Base-by-base conservation (phyloP, 2,329 filamentous ascomycete genomes). In the Aspergillus sergii region DNA sequence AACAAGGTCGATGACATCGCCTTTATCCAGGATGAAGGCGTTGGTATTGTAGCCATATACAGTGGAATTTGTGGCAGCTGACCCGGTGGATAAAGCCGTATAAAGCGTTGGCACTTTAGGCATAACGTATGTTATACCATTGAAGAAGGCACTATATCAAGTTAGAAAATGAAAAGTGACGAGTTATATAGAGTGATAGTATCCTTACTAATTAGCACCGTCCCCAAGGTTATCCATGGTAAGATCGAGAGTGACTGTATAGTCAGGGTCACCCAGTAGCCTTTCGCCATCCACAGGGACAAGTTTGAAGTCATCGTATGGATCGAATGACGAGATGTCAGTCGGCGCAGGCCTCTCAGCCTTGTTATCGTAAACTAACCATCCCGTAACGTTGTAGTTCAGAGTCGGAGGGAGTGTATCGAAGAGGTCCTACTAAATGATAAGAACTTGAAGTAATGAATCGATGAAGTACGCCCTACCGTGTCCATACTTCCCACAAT, bases 221-320 rank as follows among this genome's bases (percentile, higher is more conserved):
- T 73, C 46, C 19, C 51, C 53, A 11, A 67, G 54, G 32, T 86
- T 78, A 0, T 86, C 87, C 4, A 95, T 81, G 0, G 84, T 90
- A 0, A 89, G 91, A 81, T 92, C 94, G 0, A 96, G 82, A 0
- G 89, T 88, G 0, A 92, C 91, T 0, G 58, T 61, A 14, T 65
- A 14, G 43, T 90, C 87, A 0, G 91, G 88, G 9, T 87, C 80
- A 1, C 84, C 82, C 6, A 89, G 83, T 3, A 90, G 80, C 10
- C 83, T 79, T 75, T 87, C 80, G 53, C 86, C 84, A 72, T 96
- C 92, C 60, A 85, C 82, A 0, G 93, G 91, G 0, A 89, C 83
- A 0, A 96, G 84, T 0, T 78, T 83, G 66, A 91, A 87, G 73
- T 96, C 93, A 71, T 96, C 92, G 64, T 89, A 90, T 0, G 88